These are phyloP conservation scores for Cutaneotrichosporon curvatum DNA, from an alignment of 1,284 basidiomycete species.

Conservation along the genomic window DNA sequence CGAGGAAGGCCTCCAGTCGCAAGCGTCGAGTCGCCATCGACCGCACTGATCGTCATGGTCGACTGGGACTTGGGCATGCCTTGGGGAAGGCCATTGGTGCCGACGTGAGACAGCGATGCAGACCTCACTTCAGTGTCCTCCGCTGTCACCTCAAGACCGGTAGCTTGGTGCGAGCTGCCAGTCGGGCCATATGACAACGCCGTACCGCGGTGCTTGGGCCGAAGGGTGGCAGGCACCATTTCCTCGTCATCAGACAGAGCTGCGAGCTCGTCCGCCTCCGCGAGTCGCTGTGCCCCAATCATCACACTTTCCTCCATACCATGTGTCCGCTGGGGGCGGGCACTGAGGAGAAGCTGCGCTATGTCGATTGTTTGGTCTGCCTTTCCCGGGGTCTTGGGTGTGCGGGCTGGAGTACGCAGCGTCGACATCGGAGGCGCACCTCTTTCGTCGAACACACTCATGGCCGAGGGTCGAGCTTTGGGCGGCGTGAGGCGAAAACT, in stretches of 20 bases:
- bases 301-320: constrained; percentile 39
- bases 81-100: no score
- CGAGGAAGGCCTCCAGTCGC: no score
- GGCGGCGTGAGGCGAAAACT: constrained; percentile 16
- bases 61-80: no score
- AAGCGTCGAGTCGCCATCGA: no score
- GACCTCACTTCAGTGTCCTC: not conserved
- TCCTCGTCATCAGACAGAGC: constrained; percentile 7
- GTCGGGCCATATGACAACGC: not conserved
- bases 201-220: not conserved
- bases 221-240: not conserved
- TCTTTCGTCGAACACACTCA: not conserved
- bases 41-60: no score
- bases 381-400: not conserved
- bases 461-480: not conserved
- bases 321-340: constrained; percentile 26
- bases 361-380: constrained; percentile 32
- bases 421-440: not conserved
- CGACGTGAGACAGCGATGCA: not conserved
- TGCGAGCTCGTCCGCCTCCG: constrained; percentile 2
- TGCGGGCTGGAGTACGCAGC: not conserved
- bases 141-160: not conserved
- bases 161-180: not conserved
- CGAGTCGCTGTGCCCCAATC: not conserved
- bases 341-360: constrained; percentile 23